phyloP scores from a whole-genome alignment of 495 filamentous ascomycete genomes.

The Hypoxylon subgilvum region DNA sequence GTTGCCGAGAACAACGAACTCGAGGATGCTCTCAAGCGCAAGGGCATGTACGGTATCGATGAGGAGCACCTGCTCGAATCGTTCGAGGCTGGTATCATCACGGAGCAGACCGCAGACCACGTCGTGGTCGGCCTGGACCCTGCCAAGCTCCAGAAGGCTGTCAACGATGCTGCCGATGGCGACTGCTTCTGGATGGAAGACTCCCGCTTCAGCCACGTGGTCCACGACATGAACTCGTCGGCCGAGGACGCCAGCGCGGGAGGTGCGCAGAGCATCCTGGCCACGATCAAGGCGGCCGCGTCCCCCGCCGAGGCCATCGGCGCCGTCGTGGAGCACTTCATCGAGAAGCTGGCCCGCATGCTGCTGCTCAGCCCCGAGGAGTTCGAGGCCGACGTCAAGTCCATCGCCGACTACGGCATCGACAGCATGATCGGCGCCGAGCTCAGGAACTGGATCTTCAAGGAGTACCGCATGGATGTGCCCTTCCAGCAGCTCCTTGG shows the following conservation, averaged over 20 bases:
- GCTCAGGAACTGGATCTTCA: constrained; percentile 55
- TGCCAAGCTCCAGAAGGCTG: constrained; percentile 28
- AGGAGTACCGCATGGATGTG: constrained; percentile 49
- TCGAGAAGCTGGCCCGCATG: constrained; percentile 41
- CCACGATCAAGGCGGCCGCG: constrained; percentile 15
- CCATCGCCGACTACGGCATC: constrained; percentile 49
- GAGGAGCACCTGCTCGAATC: constrained; percentile 42
- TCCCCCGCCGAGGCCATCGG: constrained; percentile 13
- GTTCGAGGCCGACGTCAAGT: constrained; percentile 31
- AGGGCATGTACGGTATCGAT: constrained; percentile 51
- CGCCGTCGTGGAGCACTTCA: constrained; percentile 31
- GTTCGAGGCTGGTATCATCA: constrained; percentile 43
- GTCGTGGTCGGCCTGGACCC: constrained; percentile 47
- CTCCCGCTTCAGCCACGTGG: constrained; percentile 33
- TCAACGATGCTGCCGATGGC: constrained; percentile 11
- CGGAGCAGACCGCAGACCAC: constrained; percentile 10
- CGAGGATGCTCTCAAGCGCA: constrained; percentile 42
- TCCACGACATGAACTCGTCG: constrained; percentile 18
- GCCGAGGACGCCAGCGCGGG: background rate
- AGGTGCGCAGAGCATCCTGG: constrained; percentile 6
- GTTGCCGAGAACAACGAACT: constrained; percentile 48
- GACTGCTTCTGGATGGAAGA: constrained; percentile 39
- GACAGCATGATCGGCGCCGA: constrained; percentile 58
- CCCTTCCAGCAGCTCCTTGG: constrained; percentile 47
- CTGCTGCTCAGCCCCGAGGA: constrained; percentile 39